Base-by-base conservation (phyloP, 176 grass and related monocot species). In the Saccharum spontaneum region DNA sequence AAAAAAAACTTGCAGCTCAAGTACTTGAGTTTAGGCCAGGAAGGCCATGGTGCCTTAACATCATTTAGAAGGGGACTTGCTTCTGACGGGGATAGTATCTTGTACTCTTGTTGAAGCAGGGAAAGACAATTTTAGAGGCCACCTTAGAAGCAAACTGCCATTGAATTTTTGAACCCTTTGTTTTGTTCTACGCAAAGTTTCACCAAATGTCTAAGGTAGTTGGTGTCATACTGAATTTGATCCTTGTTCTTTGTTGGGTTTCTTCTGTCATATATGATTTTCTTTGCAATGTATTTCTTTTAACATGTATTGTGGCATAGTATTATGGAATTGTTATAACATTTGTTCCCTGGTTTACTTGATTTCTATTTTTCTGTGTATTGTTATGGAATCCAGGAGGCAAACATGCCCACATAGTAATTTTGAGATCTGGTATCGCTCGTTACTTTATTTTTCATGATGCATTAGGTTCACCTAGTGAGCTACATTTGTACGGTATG, bases 81-180 rank as follows among this genome's bases (percentile, higher is more conserved):
- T 76, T 82, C 46, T 59, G 44, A 39, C 44, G 10, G 20, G 63
- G 39, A 22, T 86, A 75, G 69, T 64, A 81, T n/a, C 20, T 74
- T 7, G 28, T 54, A 3, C 46, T 54, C 16, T 57, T 55, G 46
- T 75, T 48, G n/a, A 33, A 85, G 55, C 45, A 80, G 7, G 24
- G 69, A 15, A 6, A 65, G 40, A 7, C 69, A 18, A 55, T n/a
- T 87, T 82, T 39, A 34, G 23, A 39, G 44, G 39, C 54, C 6
- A 2, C 16, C 16, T 7, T 43, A 50, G 26, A 75, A 8, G 33
- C 50, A 57, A 78, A 3, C 23, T 22, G 28, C 4, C 9, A 69
- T 28, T 30, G 38, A 69, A 46, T 62, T 88, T 40, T 45, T 50
- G 30, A 63, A 63, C 16, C 50, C 20, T 28, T 46, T 36, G 20